Evolutionary conservation across 768 basidiomycete species (phyloP), one percentile per base, ranked within the genome.

Genomic region (Boletus sp.): DNA sequence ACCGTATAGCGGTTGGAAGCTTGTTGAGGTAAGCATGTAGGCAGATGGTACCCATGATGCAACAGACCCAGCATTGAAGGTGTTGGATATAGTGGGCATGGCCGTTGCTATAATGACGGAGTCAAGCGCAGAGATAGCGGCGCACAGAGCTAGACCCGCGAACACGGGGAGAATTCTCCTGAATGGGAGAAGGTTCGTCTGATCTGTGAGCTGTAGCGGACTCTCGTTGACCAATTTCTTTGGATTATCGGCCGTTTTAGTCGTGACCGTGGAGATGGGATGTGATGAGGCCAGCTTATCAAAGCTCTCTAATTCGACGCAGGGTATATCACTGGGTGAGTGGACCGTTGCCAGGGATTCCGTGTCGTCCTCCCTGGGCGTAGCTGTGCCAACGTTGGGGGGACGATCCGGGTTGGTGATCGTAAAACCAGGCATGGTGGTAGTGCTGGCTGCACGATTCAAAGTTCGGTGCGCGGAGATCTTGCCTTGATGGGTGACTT

Each of bases 31-130:
- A 45, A 88, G 72, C 33, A 90, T 77, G 61, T 88, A 89, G 0
- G 81, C 80, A 0, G 85, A 85, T 0, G 85, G 87, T 3, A 90
- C 85, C 87, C 86, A 90, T 6, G 83, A 84, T 5, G 55, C 50
- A 23, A 68, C 39, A 39, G 65, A 60, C 9, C 65, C 65, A 0
- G 87, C 83, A 49, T 83, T 75, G 69, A 90, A 90, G 4, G 79
- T 77, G 21, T 77, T 61, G 5, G 87, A 83, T 44, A 91, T 82
- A 0, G 83, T 87, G 0, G 88, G 85, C n/a, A 90, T 72, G 2
- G 87, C 83, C 0, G 88, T 89, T 0, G 85, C 84, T 9, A 88
- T 82, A 45, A 88, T 84, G 8, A 87, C 87, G 11, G 87, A 84
- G 65, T 90, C 87, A 0, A 88, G 70, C 0, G 82, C 73, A 6